Conservation (phyloP, 495 filamentous ascomycete genomes). For the Amphirosellinia nigrospora region DNA sequence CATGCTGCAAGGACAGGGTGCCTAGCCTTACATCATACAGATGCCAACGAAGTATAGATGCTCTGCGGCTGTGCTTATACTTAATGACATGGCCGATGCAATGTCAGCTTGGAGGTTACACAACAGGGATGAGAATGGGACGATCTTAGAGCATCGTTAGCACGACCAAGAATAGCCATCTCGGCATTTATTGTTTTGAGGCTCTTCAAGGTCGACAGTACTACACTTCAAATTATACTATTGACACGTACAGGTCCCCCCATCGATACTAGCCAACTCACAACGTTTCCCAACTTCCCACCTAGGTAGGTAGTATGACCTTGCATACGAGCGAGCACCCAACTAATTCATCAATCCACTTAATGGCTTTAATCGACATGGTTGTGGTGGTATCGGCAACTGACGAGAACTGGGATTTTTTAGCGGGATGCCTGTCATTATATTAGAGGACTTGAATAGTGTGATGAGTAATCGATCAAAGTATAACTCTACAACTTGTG, state of each 20-base stretch:
- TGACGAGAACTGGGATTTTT: background rate
- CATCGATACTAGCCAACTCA: background rate
- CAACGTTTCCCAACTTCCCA: background rate
- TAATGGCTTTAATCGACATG: background rate
- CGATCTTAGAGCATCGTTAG: background rate
- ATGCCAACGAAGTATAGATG: slow-evolving; percentile 10
- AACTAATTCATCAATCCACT: background rate
- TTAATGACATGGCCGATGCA: background rate
- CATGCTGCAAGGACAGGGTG: background rate
- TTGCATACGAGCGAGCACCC: background rate
- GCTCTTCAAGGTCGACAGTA: background rate
- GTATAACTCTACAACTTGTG: background rate
- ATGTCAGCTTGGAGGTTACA: slow-evolving; percentile 12
- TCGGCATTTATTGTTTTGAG: slow-evolving; percentile 1
- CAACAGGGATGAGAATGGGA: slow-evolving; percentile 4
- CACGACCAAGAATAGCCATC: background rate
- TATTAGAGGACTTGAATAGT: background rate
- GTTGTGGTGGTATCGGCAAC: background rate
- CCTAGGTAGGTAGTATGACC: background rate
- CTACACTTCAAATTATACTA: background rate
- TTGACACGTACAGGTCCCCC: background rate
- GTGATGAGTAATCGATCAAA: background rate
- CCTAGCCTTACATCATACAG: background rate
- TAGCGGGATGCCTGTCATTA: background rate
- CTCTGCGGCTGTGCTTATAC: slow-evolving; percentile 1